A percentile compares a stretch with the other conserved stretches of the same genome.
Evolutionary conservation across 2,329 filamentous ascomycete genomes (phyloP).

Genomic region (Xylaria sp.): DNA sequence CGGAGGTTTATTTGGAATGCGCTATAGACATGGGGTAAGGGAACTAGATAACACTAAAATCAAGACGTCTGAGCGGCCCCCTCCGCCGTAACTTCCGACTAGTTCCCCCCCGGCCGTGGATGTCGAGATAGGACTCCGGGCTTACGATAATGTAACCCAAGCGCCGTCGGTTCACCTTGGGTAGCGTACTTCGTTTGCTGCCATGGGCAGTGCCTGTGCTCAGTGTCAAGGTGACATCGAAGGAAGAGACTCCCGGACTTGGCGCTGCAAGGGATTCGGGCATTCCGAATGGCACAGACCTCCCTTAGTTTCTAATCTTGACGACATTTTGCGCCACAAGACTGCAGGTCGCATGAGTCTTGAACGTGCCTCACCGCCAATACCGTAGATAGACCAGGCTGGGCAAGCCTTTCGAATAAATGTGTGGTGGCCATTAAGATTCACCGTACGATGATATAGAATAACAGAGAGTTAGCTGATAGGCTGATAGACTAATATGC

Average conservation of each 20-base stretch:
- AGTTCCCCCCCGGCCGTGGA: too few species aligned
- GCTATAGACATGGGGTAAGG: background rate
- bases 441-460: too few species aligned
- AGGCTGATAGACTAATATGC: too few species aligned
- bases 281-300: background rate
- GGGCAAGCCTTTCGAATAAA: too few species aligned
- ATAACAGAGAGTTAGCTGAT: too few species aligned
- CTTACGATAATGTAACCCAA: background rate
- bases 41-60: background rate
- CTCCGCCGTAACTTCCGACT: too few species aligned
- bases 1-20: background rate
- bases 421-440: too few species aligned
- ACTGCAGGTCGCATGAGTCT: background rate
- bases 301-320: background rate
- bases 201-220: too few species aligned
- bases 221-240: background rate
- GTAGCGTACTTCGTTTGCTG: background rate
- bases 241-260: background rate
- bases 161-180: background rate
- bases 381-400: too few species aligned
- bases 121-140: background rate
- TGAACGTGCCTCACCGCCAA: too few species aligned
- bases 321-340: background rate
- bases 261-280: background rate
- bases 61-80: too few species aligned